Base-by-base conservation (phyloP, 164 flowering plant species). In the Umbilicus rupestris region DNA sequence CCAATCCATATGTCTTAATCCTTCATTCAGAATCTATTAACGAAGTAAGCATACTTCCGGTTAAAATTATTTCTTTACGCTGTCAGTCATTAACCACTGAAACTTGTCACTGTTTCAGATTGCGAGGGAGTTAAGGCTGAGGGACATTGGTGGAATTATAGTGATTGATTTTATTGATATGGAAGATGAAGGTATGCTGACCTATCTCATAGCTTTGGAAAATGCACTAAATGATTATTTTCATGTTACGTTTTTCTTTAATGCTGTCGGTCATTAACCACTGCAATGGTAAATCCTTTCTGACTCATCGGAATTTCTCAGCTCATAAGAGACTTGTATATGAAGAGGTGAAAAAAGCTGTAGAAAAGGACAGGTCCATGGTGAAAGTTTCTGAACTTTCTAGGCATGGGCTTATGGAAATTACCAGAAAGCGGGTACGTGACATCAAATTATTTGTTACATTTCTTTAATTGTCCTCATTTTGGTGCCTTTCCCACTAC, bases 141-240 rank as follows among this genome's bases (percentile, higher is more conserved):
- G 98, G 75, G 97, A 93, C 74, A 87, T 93, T 72, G 98, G 98
- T 69, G 98, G 98, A 71, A 93, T 90, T 45, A 93, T 93, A 59
- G 97, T 93, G 41, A 97, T 93, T 11, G 98, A 93, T 82, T 93
- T 93, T 79, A 93, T 93, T 70, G 97, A 90, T 72, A 90, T 90
- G 98, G 67, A 72, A 62, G 94, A 90, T 77, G 97, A 93, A 22
- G 72, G 97, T 93, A 73, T 81, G 87, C 76, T 35, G 31, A 22
- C 28, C 11, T 5, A 20, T 49, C 55, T 6, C 44, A 5, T 41
- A 41, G 1, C 58, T 52, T 24, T 52, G 15, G 2, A 22, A 52
- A 24, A 24, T 24, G 29, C 19, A 26, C 1, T 29, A 26, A 52
- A 10, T 24, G 29, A 28, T 55, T 11, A 55, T 7, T 9, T 52